A percentile compares a stretch with the other conserved stretches of the same genome.
Evolutionary conservation across 2,329 filamentous ascomycete species (phyloP).

Genomic region (Didymellaceae sp.): DNA sequence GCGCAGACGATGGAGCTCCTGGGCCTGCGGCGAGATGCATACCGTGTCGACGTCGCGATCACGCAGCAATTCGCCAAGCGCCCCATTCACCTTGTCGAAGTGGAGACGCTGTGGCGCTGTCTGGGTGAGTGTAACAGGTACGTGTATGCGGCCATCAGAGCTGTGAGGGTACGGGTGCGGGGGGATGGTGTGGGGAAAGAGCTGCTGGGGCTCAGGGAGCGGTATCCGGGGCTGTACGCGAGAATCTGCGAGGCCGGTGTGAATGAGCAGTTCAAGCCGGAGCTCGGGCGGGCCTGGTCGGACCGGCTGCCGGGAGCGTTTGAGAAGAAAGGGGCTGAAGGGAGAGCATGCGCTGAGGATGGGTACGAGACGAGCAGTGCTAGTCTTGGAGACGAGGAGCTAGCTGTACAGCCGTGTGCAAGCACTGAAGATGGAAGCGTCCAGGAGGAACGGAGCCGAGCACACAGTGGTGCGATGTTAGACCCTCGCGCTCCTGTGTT

Average conservation of each 20-base stretch:
- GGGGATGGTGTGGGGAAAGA: background rate
- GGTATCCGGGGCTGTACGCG: background rate
- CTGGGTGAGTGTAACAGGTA: conserved; percentile 27
- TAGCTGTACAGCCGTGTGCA: too few relatives aligned
- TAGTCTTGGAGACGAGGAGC: too few relatives aligned
- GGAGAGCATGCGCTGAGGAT: too few relatives aligned
- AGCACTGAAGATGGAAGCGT: too few relatives aligned
- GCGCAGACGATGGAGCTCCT: conserved; percentile 27
- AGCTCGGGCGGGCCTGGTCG: conserved; percentile 6
- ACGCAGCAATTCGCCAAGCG: conserved; percentile 16
- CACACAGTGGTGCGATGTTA: too few relatives aligned
- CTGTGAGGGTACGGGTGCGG: conserved; percentile 7
- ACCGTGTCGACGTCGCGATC: conserved; percentile 26
- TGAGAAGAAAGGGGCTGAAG: too few relatives aligned
- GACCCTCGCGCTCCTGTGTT: too few relatives aligned
- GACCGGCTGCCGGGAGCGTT: background rate
- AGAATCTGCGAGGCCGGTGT: conserved; percentile 7
- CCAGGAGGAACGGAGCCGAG: too few relatives aligned
- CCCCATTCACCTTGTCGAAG: conserved; percentile 23
- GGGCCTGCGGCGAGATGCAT: conserved; percentile 27
- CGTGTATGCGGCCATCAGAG: conserved; percentile 26
- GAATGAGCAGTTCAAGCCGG: conserved; percentile 16
- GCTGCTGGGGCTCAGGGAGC: background rate
- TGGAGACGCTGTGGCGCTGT: conserved; percentile 30
- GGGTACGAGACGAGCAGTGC: too few relatives aligned